Conservation (phyloP, 768 basidiomycete species). For the Termitomyces sp. region DNA sequence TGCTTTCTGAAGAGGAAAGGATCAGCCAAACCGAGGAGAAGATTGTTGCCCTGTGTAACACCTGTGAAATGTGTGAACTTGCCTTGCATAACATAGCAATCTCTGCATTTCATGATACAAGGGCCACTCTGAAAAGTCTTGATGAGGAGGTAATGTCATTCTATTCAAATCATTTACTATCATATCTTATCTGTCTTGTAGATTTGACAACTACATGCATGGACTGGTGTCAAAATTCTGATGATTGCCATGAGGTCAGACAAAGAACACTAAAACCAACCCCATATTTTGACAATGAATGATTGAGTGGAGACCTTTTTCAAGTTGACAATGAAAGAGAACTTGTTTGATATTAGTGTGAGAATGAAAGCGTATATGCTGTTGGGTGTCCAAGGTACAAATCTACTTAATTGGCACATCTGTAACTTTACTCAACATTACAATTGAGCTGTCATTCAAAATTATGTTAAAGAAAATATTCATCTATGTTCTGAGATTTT, state of each 20-base stretch:
- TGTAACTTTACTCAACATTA: no score
- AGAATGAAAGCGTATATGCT: no score
- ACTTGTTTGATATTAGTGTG: neutral
- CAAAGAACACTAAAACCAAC: neutral
- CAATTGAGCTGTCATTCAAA: no score
- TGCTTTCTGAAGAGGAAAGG: no score
- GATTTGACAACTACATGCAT: neutral
- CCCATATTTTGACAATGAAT: neutral
- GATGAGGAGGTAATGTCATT: no score
- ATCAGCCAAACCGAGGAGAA: no score
- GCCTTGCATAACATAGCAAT: no score
- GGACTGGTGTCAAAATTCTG: no score
- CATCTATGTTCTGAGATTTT: neutral
- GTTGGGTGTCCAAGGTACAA: neutral
- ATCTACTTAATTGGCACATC: neutral
- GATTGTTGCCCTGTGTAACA: neutral
- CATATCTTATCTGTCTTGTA: neutral
- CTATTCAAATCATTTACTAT: no score
- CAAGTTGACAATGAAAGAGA: neutral
- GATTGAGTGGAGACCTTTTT: neutral
- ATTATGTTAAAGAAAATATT: no score
- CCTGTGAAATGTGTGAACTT: neutral
- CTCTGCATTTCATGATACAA: neutral
- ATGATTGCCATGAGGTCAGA: neutral
- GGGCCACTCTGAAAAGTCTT: neutral